Evolutionary conservation across 2,329 filamentous ascomycete genomes (phyloP).

Genomic region (Zasmidium citrigriseum): DNA sequence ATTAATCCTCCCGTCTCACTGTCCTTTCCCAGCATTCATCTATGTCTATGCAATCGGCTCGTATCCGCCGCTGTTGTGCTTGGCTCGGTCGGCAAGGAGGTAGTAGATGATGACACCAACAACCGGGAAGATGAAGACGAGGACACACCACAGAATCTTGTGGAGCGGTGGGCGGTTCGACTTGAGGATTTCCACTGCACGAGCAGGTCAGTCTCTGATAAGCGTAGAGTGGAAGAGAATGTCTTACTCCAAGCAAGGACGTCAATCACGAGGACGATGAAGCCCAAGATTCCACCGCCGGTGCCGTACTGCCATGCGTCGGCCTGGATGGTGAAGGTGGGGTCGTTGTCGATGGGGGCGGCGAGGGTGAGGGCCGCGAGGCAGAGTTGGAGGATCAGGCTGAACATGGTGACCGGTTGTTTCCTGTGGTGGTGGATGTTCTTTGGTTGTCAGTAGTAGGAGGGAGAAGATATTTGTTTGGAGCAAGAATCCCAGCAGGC

Average conservation of each 20-base stretch:
- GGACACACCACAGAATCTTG: conserved; percentile 64
- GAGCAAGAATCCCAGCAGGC: too few relatives aligned
- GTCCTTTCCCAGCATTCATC: too few relatives aligned
- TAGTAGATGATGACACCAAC: conserved; percentile 64
- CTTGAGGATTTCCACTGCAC: conserved; percentile 63
- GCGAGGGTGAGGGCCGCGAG: conserved; percentile 53
- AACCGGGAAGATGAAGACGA: conserved; percentile 66
- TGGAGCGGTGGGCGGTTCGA: conserved; percentile 59
- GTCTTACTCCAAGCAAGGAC: conserved; percentile 63
- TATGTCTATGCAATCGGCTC: conserved; percentile 55
- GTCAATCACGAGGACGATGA: conserved; percentile 63
- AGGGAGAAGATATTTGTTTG: not conserved
- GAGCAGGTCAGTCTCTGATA: not conserved
- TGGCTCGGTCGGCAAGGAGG: conserved; percentile 62
- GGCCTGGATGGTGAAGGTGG: conserved; percentile 46
- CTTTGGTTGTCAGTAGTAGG: not conserved
- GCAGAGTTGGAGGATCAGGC: conserved; percentile 56
- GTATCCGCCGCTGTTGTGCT: conserved; percentile 59
- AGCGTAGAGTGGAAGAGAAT: not conserved
- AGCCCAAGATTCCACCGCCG: conserved; percentile 62
- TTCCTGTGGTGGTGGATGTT: not conserved
- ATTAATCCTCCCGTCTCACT: too few relatives aligned
- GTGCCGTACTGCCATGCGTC: conserved; percentile 60
- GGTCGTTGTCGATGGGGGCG: conserved; percentile 36
- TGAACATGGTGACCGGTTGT: conserved; percentile 29